Conservation (phyloP, 2,329 filamentous ascomycete genomes). For the Fusarium sp. region DNA sequence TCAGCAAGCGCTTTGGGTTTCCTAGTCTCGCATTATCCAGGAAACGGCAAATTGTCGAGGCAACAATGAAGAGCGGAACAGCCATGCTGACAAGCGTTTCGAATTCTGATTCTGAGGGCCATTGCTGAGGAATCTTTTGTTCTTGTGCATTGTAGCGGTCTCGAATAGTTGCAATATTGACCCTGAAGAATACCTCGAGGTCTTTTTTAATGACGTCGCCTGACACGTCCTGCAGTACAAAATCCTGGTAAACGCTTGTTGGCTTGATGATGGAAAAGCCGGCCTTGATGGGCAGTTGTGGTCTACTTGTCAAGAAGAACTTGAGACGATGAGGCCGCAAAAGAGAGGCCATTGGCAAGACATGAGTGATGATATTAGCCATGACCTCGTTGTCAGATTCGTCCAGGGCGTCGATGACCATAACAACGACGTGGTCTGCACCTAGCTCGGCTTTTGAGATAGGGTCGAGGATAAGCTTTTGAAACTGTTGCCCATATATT, state of each 20-base stretch:
- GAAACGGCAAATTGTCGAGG: background rate
- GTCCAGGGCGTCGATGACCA: constrained; percentile 52
- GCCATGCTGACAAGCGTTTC: background rate
- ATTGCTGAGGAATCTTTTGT: background rate
- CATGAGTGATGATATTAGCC: constrained; percentile 46
- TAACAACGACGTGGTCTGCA: constrained; percentile 1
- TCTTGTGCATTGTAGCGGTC: background rate
- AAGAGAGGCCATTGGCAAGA: constrained; percentile 20
- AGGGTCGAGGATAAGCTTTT: constrained; percentile 50
- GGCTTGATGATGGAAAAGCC: constrained; percentile 43
- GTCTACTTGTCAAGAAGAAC: constrained; percentile 56
- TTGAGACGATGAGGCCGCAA: constrained; percentile 40
- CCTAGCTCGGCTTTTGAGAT: constrained; percentile 34
- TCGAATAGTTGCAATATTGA: background rate
- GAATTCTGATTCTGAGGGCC: background rate
- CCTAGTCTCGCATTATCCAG: background rate
- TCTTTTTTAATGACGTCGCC: constrained; percentile 29
- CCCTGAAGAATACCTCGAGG: background rate
- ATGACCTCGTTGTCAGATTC: constrained; percentile 46
- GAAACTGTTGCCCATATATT: constrained; percentile 52
- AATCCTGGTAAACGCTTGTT: background rate
- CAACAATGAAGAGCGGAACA: background rate
- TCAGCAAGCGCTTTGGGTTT: background rate
- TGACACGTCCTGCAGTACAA: constrained; percentile 30
- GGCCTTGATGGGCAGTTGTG: constrained; percentile 52